Base-by-base conservation (phyloP, 495 filamentous ascomycete genomes). In the Pyrenula massariospora region DNA sequence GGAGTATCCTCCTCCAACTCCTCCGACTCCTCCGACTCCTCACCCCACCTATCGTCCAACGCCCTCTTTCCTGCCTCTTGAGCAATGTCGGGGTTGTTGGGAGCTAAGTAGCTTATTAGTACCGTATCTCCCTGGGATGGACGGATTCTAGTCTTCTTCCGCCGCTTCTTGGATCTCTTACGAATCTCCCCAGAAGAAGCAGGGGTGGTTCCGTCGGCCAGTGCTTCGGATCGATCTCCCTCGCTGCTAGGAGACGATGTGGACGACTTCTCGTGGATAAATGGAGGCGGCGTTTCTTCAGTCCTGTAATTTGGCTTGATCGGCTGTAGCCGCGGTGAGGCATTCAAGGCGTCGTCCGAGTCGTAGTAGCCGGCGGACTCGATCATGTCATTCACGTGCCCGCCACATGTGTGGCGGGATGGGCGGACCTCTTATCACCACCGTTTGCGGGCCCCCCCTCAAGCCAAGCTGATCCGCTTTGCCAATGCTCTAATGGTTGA, bases 101-200 rank as follows among this genome's bases (percentile, higher is more conserved):
- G 70, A 47, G 63, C 74, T 68, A 78, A 59, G 70, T 65, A 63
- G n/a, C 64, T 60, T 57, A 79, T 73, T 60, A 78, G 72, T 62
- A 77, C 73, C 56, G 68, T 66, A 63, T 78, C 73, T 60, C 70
- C 73, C 57, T 62, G 61, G 54, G 60, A 63, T 54, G 69, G 66
- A 63, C 57, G 57, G 31, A 54, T 55, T 60, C 66, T 61, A 60
- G 66, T 61, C 59, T 66, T 68, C 60, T 62, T 65, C 59, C 60
- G 61, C 60, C 65, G 68, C 68, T 70, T 76, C 68, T 63, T 66
- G 61, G 63, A 66, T 63, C 65, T 58, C 52, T 61, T 61, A 51
- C 57, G 48, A 2, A 49, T 60, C 65, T 66, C 63, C 64, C 63
- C 65, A 58, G 62, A 62, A 56, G 53, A 57, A 56, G 20, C 48